Base-by-base conservation (phyloP, 2,329 filamentous ascomycete genomes). In the Tetracladium maxilliforme region DNA sequence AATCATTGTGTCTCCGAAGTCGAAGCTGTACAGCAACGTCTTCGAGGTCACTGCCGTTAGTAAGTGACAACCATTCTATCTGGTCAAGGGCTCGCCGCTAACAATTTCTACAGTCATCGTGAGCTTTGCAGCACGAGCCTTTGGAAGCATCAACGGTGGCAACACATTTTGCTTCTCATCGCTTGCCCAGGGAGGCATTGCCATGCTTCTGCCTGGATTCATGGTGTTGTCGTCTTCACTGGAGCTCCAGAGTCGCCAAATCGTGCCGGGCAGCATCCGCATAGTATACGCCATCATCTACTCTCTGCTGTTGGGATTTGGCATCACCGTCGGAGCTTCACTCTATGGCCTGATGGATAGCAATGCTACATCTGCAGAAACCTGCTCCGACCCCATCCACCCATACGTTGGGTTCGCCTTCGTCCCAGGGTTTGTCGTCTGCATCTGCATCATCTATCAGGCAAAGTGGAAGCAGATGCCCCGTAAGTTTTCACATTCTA, bases 381-480 rank as follows among this genome's bases (percentile, higher is more conserved):
- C 45, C 6, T 66, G 62, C 33, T 37, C 45, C 0, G 48, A 60
- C 14, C 48, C 55, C 3, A 58, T 70, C 28, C 48, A 49, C 3
- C 50, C 55, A n/a, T 55, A 58, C 21, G 64, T 58, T 33, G 65
- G 63, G 29, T 83, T 86, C 50, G 53, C 75, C 16, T 84, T 83
- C 41, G 82, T 87, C 0, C 66, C 77, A 0, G 46, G 64, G 6
- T 92, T 86, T 45, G 70, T 80, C 7, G 42, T 82, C 15, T 81
- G 74, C 39, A 61, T 87, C 19, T 70, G 75, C 23, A 55, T 84
- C 29, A 70, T 86, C 44, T 86, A 86, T 44, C 78, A 86, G 38
- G 80, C 77, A 19, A 83, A 82, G 46, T 83, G 71, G 68, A 78
- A 71, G 36, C 81, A 90, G 44, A 69, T 76, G 36, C 81, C 81